These are phyloP conservation scores for Scedosporium aurantiacum DNA, from an alignment of 2,329 filamentous ascomycete species.

Conservation along the genomic window DNA sequence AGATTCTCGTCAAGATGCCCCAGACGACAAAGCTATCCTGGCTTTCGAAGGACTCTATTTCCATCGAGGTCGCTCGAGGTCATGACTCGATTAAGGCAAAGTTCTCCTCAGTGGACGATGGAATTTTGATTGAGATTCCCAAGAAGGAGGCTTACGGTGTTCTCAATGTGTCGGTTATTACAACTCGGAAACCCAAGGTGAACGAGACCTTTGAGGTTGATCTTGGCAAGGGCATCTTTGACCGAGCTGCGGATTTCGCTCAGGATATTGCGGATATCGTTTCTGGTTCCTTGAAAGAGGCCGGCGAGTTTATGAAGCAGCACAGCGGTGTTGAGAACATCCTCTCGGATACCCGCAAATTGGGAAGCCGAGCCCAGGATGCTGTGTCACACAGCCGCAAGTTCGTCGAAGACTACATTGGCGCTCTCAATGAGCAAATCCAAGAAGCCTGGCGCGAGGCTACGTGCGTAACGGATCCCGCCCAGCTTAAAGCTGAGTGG, in stretches of 20 bases:
- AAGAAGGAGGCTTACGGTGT: constrained; percentile 45
- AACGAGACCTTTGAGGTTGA: constrained; percentile 51
- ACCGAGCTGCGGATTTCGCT: constrained; percentile 27
- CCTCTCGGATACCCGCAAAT: neutral
- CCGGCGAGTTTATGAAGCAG: no score
- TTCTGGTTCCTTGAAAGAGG: neutral
- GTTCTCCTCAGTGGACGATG: constrained; percentile 35
- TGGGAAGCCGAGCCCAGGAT: neutral
- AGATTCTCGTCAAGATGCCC: constrained; percentile 44
- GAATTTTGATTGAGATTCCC: constrained; percentile 40
- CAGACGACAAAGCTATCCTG: constrained; percentile 38
- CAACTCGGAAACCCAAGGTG: constrained; percentile 47
- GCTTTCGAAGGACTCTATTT: constrained; percentile 45
- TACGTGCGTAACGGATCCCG: neutral
- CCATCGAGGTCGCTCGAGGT: constrained; percentile 41
- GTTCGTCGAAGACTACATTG: neutral
- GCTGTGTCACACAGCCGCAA: neutral
- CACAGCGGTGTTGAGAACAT: neutral
- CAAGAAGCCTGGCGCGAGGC: neutral
- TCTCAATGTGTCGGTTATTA: constrained; percentile 46
- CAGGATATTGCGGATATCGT: neutral
- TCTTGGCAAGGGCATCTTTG: constrained; percentile 40
- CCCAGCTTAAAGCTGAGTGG: constrained; percentile 6
- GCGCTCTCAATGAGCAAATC: neutral
- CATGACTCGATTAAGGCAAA: constrained; percentile 35